Conservation (phyloP, 129 eudicot genomes). For the Artemisia tridentata region DNA sequence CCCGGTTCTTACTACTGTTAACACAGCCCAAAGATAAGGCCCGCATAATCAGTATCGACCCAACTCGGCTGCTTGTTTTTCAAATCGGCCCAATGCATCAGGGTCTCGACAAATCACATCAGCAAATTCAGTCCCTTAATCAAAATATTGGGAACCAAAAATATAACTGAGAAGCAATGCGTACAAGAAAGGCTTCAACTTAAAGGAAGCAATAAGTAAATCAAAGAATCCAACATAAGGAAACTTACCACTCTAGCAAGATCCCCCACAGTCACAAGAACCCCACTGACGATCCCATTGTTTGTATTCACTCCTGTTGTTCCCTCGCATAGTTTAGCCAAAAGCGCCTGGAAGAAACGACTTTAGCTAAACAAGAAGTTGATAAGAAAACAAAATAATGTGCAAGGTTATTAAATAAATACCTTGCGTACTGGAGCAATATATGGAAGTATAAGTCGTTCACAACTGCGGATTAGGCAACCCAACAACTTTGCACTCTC, state of each 20-base stretch:
- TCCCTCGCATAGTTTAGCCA: constrained; percentile 86
- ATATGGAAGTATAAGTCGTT: constrained; percentile 87
- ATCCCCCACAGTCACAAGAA: constrained; percentile 94
- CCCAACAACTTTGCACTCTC: constrained; percentile 97
- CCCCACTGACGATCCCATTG: constrained; percentile 85
- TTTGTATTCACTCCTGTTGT: constrained; percentile 80
- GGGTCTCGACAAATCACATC: too few relatives aligned
- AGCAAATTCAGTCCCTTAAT: too few relatives aligned
- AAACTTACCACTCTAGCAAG: constrained; percentile 92
- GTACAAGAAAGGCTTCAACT: too few relatives aligned
- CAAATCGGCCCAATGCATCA: too few relatives aligned
- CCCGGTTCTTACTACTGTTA: too few relatives aligned
- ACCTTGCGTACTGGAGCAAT: constrained; percentile 97
- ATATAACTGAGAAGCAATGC: too few relatives aligned
- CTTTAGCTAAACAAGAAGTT: constrained; percentile 11
- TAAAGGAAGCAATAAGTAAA: constrained; percentile 13
- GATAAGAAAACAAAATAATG: constrained; percentile 8
- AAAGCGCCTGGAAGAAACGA: constrained; percentile 70
- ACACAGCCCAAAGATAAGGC: too few relatives aligned
- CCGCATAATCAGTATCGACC: too few relatives aligned
- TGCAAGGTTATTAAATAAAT: not conserved
- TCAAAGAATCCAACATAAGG: constrained; percentile 2
- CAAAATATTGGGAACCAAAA: constrained; percentile 10
- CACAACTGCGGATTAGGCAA: constrained; percentile 93
- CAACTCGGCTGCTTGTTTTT: too few relatives aligned